Base-by-base conservation (phyloP, 1,139 yeast species). In the Debaryomyces udenii region DNA sequence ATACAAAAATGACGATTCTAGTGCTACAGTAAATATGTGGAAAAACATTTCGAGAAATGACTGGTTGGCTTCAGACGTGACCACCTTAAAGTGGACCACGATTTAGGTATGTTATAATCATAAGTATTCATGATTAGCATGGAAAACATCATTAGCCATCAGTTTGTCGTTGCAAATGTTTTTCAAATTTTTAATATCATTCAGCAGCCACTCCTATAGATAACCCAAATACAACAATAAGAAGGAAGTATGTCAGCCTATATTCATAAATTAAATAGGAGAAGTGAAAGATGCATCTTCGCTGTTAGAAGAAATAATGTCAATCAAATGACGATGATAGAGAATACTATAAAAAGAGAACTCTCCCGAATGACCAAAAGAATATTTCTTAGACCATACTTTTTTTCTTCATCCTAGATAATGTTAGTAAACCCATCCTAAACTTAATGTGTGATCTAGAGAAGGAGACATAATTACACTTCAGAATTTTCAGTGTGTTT, bases 401-500 rank as follows among this genome's bases (percentile, higher is more conserved):
- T 6, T 6, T 6, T 4, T 16, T 23, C 11, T 23, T 23, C n/a
- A 4, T 32, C 11, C 34, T 31, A 24, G n/a, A 10, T 23, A 9
- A 7, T 18, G 28, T 32, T 32, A 32, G 35, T 31, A 20, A 20
- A n/a, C 14, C 10, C 22, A 6, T 29, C 26, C 22, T 31, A 18
- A 31, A 7, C n/a, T n/a, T 18, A 31, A 14, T 31, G 33, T 15
- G 3, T 22, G 20, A 15, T 32, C 16, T 10, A 32, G 26, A 15
- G 23, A 23, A 13, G 16, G 28, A 32, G 35, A 32, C 14, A 22
- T 15, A 10, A 26, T 34, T 42, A 38, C 39, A 16, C 48, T 49
- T 72, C 78, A 73, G 78, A 71, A 72, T 72, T 73, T 73, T 73
- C 78, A 73, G 78, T 73, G 66, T 59, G 77, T 71, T 72, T 71